Percentiles rank a stretch among this genome's conserved stretches.
phyloP scores from a whole-genome alignment of 441 rosid genomes.

The Populus tomentosa region DNA sequence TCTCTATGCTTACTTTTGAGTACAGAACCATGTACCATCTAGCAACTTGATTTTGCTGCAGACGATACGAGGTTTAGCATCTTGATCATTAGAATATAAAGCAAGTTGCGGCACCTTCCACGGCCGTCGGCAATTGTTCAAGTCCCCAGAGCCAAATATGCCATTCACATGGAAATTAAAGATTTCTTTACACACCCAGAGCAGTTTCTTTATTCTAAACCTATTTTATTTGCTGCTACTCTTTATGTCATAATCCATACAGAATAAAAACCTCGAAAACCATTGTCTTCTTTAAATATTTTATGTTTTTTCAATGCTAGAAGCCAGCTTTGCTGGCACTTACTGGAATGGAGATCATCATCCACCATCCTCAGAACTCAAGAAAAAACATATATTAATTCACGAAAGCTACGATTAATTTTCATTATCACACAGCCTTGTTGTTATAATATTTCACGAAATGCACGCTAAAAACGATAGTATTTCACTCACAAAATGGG shows the following conservation, averaged over 20 bases:
- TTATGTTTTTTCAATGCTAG: not conserved
- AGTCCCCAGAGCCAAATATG: not conserved
- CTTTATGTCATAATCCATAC: not conserved
- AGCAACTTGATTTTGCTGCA: not conserved
- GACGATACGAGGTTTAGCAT: not conserved
- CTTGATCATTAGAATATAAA: not conserved
- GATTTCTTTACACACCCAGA: too few relatives aligned
- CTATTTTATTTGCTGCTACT: not conserved
- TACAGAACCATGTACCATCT: not conserved
- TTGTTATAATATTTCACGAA: not conserved
- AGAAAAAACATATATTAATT: too few relatives aligned
- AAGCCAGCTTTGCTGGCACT: not conserved
- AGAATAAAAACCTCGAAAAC: not conserved
- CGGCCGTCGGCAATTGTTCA: not conserved
- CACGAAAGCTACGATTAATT: not conserved
- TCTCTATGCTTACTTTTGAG: not conserved
- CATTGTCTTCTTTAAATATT: not conserved
- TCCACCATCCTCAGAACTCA: too few relatives aligned
- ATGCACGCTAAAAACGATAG: not conserved
- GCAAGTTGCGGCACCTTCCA: not conserved
- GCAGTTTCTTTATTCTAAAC: not conserved
- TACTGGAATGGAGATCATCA: not conserved
- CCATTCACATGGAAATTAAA: not conserved
- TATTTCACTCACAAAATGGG: too few relatives aligned
- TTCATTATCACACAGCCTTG: not conserved